Evolutionary conservation across 2,329 filamentous ascomycete species (phyloP).

Genomic region (Colletotrichum sp.): DNA sequence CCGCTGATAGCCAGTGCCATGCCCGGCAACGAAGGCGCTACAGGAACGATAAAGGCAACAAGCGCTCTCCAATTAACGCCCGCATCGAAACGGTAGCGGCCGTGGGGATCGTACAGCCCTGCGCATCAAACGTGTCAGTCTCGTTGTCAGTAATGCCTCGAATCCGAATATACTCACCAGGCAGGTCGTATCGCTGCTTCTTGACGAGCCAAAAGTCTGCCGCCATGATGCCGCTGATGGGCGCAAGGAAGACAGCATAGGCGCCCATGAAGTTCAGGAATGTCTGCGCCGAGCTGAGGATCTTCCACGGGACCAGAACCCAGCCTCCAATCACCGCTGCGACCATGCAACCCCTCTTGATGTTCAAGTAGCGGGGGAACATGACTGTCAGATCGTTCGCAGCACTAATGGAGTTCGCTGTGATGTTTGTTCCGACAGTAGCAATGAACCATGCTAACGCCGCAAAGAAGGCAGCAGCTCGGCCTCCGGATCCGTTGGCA

Average conservation of each 20-base stretch:
- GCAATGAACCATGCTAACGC: slow-evolving; percentile 59
- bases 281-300: slow-evolving; percentile 60
- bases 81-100: slow-evolving; percentile 47
- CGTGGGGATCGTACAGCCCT: slow-evolving; percentile 37
- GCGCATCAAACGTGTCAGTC: neutral
- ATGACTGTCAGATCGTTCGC: slow-evolving; percentile 63
- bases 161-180: slow-evolving; percentile 19
- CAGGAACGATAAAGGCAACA: slow-evolving; percentile 60
- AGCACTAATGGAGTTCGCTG: slow-evolving; percentile 58
- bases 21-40: slow-evolving; percentile 62
- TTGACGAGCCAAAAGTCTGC: slow-evolving; percentile 66
- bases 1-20: slow-evolving; percentile 49
- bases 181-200: slow-evolving; percentile 53
- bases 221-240: slow-evolving; percentile 65
- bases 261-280: slow-evolving; percentile 72
- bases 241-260: slow-evolving; percentile 63
- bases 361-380: slow-evolving; percentile 58
- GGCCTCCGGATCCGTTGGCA: slow-evolving; percentile 44
- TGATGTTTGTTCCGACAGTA: slow-evolving; percentile 60
- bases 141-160: neutral
- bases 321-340: slow-evolving; percentile 59
- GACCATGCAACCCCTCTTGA: slow-evolving; percentile 59
- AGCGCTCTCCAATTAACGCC: slow-evolving; percentile 66
- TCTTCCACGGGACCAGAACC: slow-evolving; percentile 71
- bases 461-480: slow-evolving; percentile 51